phyloP scores from a whole-genome alignment of 2,329 filamentous ascomycete species.

The Aspergillus tanneri region DNA sequence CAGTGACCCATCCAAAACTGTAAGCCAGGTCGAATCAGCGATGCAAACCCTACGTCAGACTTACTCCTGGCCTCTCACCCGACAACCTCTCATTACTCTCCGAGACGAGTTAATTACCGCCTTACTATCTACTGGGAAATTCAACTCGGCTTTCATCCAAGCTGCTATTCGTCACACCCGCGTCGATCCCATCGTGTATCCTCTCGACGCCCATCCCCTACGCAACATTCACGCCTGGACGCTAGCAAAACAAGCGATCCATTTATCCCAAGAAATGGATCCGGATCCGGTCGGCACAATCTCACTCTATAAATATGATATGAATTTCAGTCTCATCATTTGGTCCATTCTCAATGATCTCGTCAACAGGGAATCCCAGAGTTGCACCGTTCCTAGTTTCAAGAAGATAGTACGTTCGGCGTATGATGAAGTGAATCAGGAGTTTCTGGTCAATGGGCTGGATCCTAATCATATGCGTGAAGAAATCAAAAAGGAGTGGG shows the following conservation, averaged over 20 bases:
- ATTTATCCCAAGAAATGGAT: conserved; percentile 26
- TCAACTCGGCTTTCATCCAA: conserved; percentile 51
- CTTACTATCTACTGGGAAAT: conserved; percentile 46
- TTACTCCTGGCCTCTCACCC: conserved; percentile 49
- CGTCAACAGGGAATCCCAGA: conserved; percentile 22
- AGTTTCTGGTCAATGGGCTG: conserved; percentile 28
- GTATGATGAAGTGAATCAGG: conserved; percentile 28
- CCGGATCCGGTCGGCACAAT: conserved; percentile 14
- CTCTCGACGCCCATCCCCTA: conserved; percentile 52
- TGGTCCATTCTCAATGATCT: conserved; percentile 36
- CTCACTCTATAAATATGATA: conserved; percentile 21
- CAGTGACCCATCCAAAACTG: conserved; percentile 28
- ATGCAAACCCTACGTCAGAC: conserved; percentile 41
- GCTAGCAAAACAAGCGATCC: conserved; percentile 33
- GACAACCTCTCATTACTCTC: conserved; percentile 56
- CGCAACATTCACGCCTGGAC: conserved; percentile 50
- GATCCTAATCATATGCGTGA: conserved; percentile 25
- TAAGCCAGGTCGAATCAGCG: conserved; percentile 37
- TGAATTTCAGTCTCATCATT: conserved; percentile 34
- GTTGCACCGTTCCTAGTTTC: conserved; percentile 34
- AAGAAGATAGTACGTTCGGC: conserved; percentile 25
- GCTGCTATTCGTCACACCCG: conserved; percentile 52
- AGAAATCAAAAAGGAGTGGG: conserved; percentile 44
- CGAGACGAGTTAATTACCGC: conserved; percentile 55
- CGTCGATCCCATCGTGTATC: conserved; percentile 54